Evolutionary conservation across 169 alveolate species (phyloP), one percentile per base, ranked within the genome.

Genomic region (Cryptosporidium felis): DNA sequence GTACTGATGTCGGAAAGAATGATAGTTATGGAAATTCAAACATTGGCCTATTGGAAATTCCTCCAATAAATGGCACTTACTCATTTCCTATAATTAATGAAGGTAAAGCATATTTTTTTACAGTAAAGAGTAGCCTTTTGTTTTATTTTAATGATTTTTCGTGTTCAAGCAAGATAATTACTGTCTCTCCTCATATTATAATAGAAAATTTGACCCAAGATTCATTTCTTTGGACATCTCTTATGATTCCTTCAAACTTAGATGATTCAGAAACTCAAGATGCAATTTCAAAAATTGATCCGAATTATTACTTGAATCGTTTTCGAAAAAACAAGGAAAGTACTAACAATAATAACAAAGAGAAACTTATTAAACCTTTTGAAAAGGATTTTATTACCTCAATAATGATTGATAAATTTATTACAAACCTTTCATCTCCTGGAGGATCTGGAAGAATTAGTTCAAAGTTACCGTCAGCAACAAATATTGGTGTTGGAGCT

Each of bases 61-160:
- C 85, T 9, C 56, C 74, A 8, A 0, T 49, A 5, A 42, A 53
- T 3, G 40, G 58, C 10, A 53, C 85, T 2, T 53, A 74, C 45
- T 74, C 85, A 53, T 74, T 74, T 53, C 85, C 85, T 3, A 74
- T 74, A 53, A 34, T 53, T 5, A 74, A 40, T 53, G 67, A 53
- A 40, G 46, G 46, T 21, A 56, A 38, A 53, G 65, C 56, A n/a
- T 53, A 65, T 30, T 65, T 26, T 12, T 65, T 65, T 18, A 65
- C 81, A 26, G 81, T 65, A 2, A 65, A 65, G 36, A 65, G 61
- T 30, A 45, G 61, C 8, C 59, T 40, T 21, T 65, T 65, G 14
- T 65, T 65, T 30, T 65, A 65, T 16, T 44, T 46, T 28, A 65
- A 65, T 47, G 56, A 40, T 2, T 46, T 65, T 23, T 65, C 42